Conservation (phyloP, 805 yeast genomes). For the Yarrowia keelungensis region DNA sequence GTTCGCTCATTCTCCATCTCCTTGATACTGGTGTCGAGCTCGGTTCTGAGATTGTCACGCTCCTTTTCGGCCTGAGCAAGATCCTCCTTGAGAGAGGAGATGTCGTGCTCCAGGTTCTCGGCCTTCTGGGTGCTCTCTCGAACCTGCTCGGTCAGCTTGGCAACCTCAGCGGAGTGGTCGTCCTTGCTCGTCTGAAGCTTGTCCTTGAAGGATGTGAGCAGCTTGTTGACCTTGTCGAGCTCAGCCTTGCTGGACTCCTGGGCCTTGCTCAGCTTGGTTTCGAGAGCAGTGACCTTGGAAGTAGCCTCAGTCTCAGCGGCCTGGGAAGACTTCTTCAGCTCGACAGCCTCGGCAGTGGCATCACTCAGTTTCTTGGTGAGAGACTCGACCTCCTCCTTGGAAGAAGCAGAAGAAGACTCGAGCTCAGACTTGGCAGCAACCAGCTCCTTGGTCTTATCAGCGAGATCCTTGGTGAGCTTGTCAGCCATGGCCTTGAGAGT, state of each 20-base stretch:
- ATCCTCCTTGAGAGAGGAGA: slow-evolving; percentile 27
- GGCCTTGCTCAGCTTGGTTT: slow-evolving; percentile 12
- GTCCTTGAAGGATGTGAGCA: slow-evolving; percentile 18
- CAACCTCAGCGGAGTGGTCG: slow-evolving; percentile 16
- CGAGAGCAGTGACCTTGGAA: slow-evolving; percentile 23
- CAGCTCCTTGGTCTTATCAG: slow-evolving; percentile 27
- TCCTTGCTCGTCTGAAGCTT: slow-evolving; percentile 32
- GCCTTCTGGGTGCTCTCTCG: slow-evolving; percentile 16
- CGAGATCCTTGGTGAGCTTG: slow-evolving; percentile 38
- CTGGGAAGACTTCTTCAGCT: slow-evolving; percentile 17
- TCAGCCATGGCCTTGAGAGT: slow-evolving; percentile 26
- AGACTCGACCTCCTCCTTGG: slow-evolving; percentile 11
- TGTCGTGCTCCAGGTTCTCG: slow-evolving; percentile 8
- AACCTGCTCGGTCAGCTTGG: slow-evolving; percentile 23
- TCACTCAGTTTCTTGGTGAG: slow-evolving; percentile 13
- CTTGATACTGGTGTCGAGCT: slow-evolving; percentile 26
- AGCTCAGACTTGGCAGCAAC: slow-evolving; percentile 38
- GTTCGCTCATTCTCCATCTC: slow-evolving; percentile 37
- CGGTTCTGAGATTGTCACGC: background rate
- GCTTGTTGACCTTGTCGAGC: slow-evolving; percentile 27
- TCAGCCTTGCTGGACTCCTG: slow-evolving; percentile 32
- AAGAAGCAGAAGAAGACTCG: slow-evolving; percentile 8
- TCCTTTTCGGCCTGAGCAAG: slow-evolving; percentile 28
- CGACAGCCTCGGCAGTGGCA: slow-evolving; percentile 16
- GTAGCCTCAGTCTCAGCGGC: slow-evolving; percentile 23